These are phyloP conservation scores for Aegilops longissima DNA, from an alignment of 176 grass and related monocot species.

Conservation along the genomic window DNA sequence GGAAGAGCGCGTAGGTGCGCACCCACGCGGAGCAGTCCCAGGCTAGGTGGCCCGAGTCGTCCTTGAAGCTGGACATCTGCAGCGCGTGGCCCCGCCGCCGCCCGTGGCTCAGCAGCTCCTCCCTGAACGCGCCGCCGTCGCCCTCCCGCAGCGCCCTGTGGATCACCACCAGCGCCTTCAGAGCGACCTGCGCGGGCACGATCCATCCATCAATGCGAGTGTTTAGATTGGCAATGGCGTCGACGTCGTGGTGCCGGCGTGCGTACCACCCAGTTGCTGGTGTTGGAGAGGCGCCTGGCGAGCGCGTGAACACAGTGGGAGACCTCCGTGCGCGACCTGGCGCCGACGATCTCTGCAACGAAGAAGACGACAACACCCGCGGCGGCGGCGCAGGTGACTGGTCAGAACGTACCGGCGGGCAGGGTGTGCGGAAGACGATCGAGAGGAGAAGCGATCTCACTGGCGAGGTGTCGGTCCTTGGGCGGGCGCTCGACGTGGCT, in stretches of 20 bases:
- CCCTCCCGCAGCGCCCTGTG: slow-evolving; percentile 71
- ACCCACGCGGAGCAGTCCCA: slow-evolving; percentile 97
- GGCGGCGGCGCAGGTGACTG: neutral
- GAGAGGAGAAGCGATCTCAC: slow-evolving; percentile 23
- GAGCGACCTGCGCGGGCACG: slow-evolving; percentile 58
- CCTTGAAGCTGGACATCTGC: slow-evolving; percentile 84
- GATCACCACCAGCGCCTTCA: slow-evolving; percentile 90
- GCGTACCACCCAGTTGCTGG: slow-evolving; percentile 83
- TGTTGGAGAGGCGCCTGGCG: slow-evolving; percentile 75
- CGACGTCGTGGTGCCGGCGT: neutral
- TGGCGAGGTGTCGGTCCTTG: slow-evolving; percentile 84
- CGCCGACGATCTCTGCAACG: slow-evolving; percentile 61
- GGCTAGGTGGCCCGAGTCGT: slow-evolving; percentile 76
- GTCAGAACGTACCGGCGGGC: neutral
- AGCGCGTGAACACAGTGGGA: slow-evolving; percentile 82
- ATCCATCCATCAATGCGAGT: neutral
- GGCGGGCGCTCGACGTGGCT: slow-evolving; percentile 85
- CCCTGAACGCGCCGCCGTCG: slow-evolving; percentile 67
- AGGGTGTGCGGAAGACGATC: neutral
- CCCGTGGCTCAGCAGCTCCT: slow-evolving; percentile 72
- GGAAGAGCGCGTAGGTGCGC: slow-evolving; percentile 82
- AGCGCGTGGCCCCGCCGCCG: slow-evolving; percentile 56
- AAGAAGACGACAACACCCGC: neutral
- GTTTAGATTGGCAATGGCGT: neutral
- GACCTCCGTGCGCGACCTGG: slow-evolving; percentile 68